Evolutionary conservation across 2,329 filamentous ascomycete genomes (phyloP), one percentile per base, ranked within the genome.

Genomic region (Sporothrix dimorphospora): DNA sequence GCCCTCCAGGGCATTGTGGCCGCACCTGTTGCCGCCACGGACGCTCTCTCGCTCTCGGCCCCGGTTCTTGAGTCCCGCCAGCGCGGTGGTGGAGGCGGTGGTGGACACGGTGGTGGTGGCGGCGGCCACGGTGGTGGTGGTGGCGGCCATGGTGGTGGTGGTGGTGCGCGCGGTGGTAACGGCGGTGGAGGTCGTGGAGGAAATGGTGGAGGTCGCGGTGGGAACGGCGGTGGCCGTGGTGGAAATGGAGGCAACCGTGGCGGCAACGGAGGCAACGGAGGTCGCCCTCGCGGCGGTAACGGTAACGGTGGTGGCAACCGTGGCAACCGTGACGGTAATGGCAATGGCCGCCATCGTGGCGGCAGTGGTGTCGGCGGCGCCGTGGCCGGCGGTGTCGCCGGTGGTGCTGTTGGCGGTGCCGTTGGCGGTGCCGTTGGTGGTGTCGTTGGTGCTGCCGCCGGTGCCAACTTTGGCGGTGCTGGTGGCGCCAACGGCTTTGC

Each of bases 1-100:
- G 68, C 68, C 51, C 24, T 70, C 6, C 34, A 70, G 14, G 68
- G 51, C 21, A 38, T 70, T 38, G 6, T 61, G 27, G 68, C 68
- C 1, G 68, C 68, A 1, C 68, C 68, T 24, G 21, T 47, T 4
- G 53, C 21, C 12, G 12, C 9, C 14, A 27, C 51, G 1, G 19
- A 30, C n/a, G 8, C 38, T 8, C 49, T 47, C 9, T 34, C 65
- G 12, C 65, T 53, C 45, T 53, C 65, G 14, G 27, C 42, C 9
- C 45, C 27, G 53, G 51, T 24, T 21, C 68, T 47, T 55, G 53
- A 45, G 53, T 21, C 55, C 34, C 55, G 55, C 27, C 55, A 59
- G 55, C 55, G 16, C 27, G 55, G 55, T 30, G 55, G 55, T 8
- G 55, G 55, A n/a, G 55, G 49, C 11, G 42, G 42, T 34, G 30